Evolutionary conservation across 768 basidiomycete species (phyloP), one percentile per base, ranked within the genome.

Genomic region (Suillus hirtellus): DNA sequence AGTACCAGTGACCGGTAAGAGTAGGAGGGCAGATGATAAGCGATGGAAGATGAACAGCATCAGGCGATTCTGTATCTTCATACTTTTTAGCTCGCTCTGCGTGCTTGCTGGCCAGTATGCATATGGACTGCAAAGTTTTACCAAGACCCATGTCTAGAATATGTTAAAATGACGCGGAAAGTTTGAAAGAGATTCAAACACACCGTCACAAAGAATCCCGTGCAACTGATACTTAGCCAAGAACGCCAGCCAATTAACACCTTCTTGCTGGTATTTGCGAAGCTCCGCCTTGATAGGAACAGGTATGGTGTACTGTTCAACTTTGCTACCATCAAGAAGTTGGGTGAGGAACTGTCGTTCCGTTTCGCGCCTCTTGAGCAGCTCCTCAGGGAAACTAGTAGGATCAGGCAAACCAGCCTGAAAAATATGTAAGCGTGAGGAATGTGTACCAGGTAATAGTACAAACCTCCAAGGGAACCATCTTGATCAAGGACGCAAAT

Each of bases 171-270:
- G 37, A 10, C 43, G 11, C 24, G 49, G 31, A 14, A 31, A 17
- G 21, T 19, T n/a, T 34, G 19, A 9, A 60, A 34, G 35, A 46
- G 31, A 3, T 44, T 35, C 15, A 52, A 38, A 73, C 85, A 66
- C 69, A 95, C 96, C 97, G 71, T 99, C 97, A 72, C 97, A 99
- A 35, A 99, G 87, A 69, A 99, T 93, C 15, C 97, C 97, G 72
- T 99, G 97, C 2, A 99, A 77, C 70, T 99, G 97, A 73, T 97
- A 99, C 73, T 97, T 98, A 21, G 95, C 93, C 43, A 99, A 82
- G 81, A 99, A 99, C 1, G 97, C 97, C 19, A 99, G 82, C 97
- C 97, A 99, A 73, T 94, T 99, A 67, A 99, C 93, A 40, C 97
- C 97, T 62, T 99, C 97, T 77, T 94, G 93, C 76, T 99, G 97